Conservation (phyloP, 2,329 filamentous ascomycete species). For the Fusarium newnesense region DNA sequence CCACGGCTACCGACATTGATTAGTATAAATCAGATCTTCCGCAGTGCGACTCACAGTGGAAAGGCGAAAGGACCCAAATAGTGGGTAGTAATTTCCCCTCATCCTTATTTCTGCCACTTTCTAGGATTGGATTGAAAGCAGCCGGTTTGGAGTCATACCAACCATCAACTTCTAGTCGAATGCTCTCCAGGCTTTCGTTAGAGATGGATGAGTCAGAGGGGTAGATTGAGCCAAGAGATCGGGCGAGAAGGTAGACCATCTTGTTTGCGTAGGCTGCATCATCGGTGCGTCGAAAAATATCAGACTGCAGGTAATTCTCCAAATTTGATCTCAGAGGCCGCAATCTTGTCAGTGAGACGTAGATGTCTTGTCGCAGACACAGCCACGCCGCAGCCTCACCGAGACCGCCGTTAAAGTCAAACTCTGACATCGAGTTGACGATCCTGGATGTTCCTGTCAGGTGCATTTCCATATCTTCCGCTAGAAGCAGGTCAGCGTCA, state of each 20-base stretch:
- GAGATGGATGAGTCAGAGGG: not conserved
- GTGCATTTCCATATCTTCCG: constrained; percentile 4
- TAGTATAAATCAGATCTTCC: not conserved
- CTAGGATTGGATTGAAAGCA: not conserved
- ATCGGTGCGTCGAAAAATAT: not conserved
- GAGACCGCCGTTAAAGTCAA: constrained; percentile 1
- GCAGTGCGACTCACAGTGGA: not conserved
- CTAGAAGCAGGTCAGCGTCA: not conserved
- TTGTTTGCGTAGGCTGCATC: not conserved
- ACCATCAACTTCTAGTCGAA: not conserved
- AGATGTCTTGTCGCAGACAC: not conserved
- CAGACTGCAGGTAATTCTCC: not conserved
- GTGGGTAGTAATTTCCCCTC: not conserved
- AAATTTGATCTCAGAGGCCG: not conserved
- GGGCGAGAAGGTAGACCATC: not conserved
- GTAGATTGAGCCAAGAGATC: not conserved
- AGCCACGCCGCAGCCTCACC: constrained; percentile 2
- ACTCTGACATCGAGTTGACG: not conserved
- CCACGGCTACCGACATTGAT: not conserved
- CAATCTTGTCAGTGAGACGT: not conserved
- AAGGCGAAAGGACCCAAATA: not conserved
- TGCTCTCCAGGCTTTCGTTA: not conserved
- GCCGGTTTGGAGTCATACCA: not conserved
- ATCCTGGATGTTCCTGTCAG: not conserved
- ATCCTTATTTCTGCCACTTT: not conserved